Evolutionary conservation across 345 rosid species (phyloP).

Genomic region (Diplotaxis tenuifolia): DNA sequence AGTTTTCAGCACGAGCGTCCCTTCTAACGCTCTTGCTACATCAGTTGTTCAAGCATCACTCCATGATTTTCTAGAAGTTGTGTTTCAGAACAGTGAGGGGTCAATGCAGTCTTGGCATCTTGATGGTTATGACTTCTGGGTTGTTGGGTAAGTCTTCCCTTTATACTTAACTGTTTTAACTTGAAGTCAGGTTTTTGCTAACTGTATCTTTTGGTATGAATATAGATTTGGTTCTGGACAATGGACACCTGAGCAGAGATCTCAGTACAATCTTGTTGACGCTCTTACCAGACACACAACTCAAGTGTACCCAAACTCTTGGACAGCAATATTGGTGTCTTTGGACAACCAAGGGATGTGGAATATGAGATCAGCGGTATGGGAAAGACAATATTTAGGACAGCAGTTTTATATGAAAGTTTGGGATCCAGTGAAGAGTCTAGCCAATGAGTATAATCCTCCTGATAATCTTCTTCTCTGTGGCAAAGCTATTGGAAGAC

Average conservation of each 20-base stretch:
- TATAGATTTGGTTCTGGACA: conserved; percentile 68
- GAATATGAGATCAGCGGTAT: conserved; percentile 87
- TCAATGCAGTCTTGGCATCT: conserved; percentile 89
- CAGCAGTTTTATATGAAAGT: conserved; percentile 86
- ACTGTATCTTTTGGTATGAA: neutral
- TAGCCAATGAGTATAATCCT: conserved; percentile 65
- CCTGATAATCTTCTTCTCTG: conserved; percentile 77
- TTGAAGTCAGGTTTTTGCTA: neutral
- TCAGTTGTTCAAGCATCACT: conserved; percentile 57
- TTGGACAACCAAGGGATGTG: conserved; percentile 97
- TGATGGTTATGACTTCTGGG: conserved; percentile 96
- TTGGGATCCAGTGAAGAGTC: conserved; percentile 56
- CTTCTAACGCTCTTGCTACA: conserved; percentile 58
- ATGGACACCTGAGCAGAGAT: conserved; percentile 58
- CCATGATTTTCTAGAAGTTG: conserved; percentile 69
- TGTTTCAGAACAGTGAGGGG: conserved; percentile 73
- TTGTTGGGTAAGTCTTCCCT: conserved; percentile 62
- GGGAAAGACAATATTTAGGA: conserved; percentile 90
- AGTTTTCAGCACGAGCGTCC: conserved; percentile 50
- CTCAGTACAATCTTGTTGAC: conserved; percentile 67
- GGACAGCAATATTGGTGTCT: conserved; percentile 77
- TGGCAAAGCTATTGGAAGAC: conserved; percentile 73
- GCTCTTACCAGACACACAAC: conserved; percentile 79
- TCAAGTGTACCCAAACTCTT: conserved; percentile 82
- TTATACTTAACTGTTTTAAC: neutral